A percentile compares a stretch with the other conserved stretches of the same genome.
Evolutionary conservation across 2,329 filamentous ascomycete species (phyloP).

Genomic region (Botrytis hyacinthi): DNA sequence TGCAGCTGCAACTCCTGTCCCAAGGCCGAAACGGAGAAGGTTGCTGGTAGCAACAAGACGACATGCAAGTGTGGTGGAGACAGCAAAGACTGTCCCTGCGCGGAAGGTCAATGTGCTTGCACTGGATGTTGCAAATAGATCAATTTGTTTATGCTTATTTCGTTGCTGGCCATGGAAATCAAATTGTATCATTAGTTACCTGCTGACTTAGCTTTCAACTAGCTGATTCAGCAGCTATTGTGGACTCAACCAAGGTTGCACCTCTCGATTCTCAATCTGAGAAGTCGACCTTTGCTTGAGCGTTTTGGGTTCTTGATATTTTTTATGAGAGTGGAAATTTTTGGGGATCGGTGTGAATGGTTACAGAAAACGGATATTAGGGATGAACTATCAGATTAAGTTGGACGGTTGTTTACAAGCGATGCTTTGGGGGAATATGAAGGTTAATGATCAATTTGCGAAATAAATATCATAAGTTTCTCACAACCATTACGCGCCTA

Average conservation of each 20-base stretch:
- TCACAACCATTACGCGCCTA: not conserved
- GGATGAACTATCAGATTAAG: conserved; percentile 14
- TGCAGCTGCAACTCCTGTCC: conserved; percentile 43
- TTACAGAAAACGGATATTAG: conserved; percentile 16
- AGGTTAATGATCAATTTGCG: conserved; percentile 5
- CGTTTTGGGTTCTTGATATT: conserved; percentile 15
- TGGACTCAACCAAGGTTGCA: conserved; percentile 34
- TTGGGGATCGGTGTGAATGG: conserved; percentile 7
- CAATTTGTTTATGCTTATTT: conserved; percentile 20
- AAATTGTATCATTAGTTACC: conserved; percentile 27
- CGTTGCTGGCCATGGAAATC: conserved; percentile 13
- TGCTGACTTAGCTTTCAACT: conserved; percentile 30
- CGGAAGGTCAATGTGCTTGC: conserved; percentile 36
- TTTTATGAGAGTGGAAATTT: not conserved
- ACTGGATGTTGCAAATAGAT: conserved; percentile 31
- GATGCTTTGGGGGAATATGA: conserved; percentile 4
- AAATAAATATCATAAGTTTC: not conserved
- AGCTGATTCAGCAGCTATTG: conserved; percentile 28
- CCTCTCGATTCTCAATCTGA: conserved; percentile 33
- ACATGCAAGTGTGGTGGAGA: conserved; percentile 41
- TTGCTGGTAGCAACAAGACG: conserved; percentile 41
- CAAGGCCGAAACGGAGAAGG: conserved; percentile 41
- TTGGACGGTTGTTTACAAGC: conserved; percentile 6
- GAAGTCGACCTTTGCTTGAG: conserved; percentile 31
- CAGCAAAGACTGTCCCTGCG: conserved; percentile 39